phyloP scores from a whole-genome alignment of 1,284 basidiomycete genomes.

The Chalciporus piperatoides region DNA sequence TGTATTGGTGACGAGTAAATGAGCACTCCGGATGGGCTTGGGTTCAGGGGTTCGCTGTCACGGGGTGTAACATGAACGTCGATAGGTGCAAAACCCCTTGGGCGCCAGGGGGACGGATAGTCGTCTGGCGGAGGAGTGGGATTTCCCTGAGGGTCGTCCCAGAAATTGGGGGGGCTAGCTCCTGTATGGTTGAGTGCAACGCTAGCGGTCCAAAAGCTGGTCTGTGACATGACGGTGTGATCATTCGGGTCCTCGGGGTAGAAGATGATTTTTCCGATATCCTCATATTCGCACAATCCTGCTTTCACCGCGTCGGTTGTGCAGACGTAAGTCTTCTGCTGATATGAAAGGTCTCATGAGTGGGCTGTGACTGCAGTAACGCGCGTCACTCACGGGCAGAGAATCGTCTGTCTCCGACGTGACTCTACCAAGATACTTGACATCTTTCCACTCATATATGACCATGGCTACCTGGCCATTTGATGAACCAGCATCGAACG shows the following conservation, averaged over 20 bases:
- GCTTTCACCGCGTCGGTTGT: slow-evolving; percentile 69
- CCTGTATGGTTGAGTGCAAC: slow-evolving; percentile 47
- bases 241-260: slow-evolving; percentile 48
- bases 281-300: slow-evolving; percentile 63
- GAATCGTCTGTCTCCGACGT: slow-evolving; percentile 55
- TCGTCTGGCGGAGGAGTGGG: slow-evolving; percentile 48
- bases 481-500: slow-evolving; percentile 70
- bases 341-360: slow-evolving; percentile 18
- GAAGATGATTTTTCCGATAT: slow-evolving; percentile 86
- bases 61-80: slow-evolving; percentile 13
- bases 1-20: slow-evolving; percentile 62
- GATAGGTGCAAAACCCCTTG: slow-evolving; percentile 17
- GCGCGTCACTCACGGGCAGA: slow-evolving; percentile 58
- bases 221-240: slow-evolving; percentile 59
- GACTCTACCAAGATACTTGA: slow-evolving; percentile 75
- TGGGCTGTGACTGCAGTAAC: slow-evolving; percentile 8
- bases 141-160: slow-evolving; percentile 60
- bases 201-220: slow-evolving; percentile 76
- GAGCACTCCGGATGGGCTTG: slow-evolving; percentile 47
- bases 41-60: slow-evolving; percentile 37
- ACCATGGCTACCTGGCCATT: slow-evolving; percentile 91
- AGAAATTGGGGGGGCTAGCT: slow-evolving; percentile 34
- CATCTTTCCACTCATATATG: slow-evolving; percentile 94
- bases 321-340: slow-evolving; percentile 91
- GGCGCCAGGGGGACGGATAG: slow-evolving; percentile 46